Evolutionary conservation across 106 monocot species (phyloP).

Genomic region (Platanthera zijinensis): DNA sequence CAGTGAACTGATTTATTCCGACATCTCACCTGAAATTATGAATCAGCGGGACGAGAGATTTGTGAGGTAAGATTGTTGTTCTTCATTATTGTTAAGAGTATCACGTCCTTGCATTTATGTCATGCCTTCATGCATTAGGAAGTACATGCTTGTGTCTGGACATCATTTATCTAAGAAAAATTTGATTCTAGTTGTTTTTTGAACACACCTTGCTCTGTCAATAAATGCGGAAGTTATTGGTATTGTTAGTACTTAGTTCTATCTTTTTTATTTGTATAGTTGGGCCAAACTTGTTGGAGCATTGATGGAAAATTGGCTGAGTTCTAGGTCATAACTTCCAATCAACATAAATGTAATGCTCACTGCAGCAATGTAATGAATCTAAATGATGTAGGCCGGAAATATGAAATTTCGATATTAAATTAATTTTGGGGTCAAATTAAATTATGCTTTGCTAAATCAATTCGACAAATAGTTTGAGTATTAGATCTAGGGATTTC

Average conservation of each 20-base stretch:
- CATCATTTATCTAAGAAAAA: not conserved
- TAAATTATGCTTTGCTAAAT: no score
- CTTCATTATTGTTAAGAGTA: not conserved
- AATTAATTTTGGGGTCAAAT: no score
- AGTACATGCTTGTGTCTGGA: not conserved
- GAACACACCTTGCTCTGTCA: not conserved
- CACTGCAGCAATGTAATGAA: no score
- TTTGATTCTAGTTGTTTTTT: not conserved
- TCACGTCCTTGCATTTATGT: not conserved
- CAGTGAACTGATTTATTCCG: not conserved
- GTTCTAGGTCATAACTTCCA: not conserved
- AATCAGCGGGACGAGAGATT: conserved; percentile 5
- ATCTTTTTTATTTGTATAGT: not conserved
- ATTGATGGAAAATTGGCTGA: not conserved
- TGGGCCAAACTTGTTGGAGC: not conserved
- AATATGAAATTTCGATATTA: no score
- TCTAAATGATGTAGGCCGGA: no score
- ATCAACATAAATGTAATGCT: not conserved
- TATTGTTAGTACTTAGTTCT: not conserved
- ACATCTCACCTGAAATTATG: not conserved
- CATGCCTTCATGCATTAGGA: not conserved
- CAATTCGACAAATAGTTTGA: no score
- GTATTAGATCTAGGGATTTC: no score
- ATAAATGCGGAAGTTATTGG: not conserved
- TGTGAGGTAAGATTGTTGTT: conserved; percentile 4